Base-by-base conservation (phyloP, 768 basidiomycete genomes). In the Paxillus ammoniavirescens region DNA sequence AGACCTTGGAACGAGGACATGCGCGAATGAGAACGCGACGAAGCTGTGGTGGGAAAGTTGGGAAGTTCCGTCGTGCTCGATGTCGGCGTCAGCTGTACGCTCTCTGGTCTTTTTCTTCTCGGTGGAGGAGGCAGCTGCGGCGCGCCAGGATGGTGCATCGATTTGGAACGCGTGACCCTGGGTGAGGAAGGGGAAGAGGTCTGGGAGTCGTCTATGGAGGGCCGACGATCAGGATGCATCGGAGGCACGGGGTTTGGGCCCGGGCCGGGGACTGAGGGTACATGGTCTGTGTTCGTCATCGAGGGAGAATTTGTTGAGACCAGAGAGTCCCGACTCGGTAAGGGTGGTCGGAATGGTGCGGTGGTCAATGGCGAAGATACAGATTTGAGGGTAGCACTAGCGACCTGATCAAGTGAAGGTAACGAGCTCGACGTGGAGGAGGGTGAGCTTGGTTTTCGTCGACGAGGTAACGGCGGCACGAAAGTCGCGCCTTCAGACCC, bases 71-170 rank as follows among this genome's bases (percentile, higher is more conserved):
- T 59, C 35, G 31, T 35, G 21, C 46, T 57, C 8, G 59, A 60
- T 9, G 52, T 53, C 0, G 61, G 40, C 5, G 56, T 58, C n/a
- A 84, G 59, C 57, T 87, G 86, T 42, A 82, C 75, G 59, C 86
- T 89, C 60, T 87, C 86, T 0, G 86, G 87, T 1, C 87, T 75
- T 43, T 73, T 77, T 9, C 80, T 71, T 8, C 79, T 72, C 5
- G 74, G 66, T 1, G 80, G 80, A 0, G 82, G 82, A 0, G 80
- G 82, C 4, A 72, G 64, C 3, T 73, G 69, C 12, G 73, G 65
- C 9, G 72, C 64, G 1, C 72, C 68, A 1, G 72, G 69, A 53
- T 80, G 75, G 61, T 82, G 78, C 66, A 85, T 60, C 0, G 83
- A 83, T 59, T 77, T 82, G 36, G 81, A 82, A 10, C 85, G 75